Base-by-base conservation (phyloP, 202 grass and related monocot species). In the Carex arenaria region DNA sequence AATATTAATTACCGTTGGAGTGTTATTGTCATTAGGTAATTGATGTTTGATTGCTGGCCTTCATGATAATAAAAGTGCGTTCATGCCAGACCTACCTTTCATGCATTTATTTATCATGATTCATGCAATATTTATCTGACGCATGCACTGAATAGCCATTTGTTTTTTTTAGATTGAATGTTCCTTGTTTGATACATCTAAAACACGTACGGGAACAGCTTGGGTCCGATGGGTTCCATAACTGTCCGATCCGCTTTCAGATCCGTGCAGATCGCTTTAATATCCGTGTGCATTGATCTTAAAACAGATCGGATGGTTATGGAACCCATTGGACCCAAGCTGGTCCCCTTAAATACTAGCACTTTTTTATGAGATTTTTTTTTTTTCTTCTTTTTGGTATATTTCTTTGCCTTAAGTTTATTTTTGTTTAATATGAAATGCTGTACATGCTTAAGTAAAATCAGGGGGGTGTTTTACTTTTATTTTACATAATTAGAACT, bases 11-110 rank as follows among this genome's bases (percentile, higher is more conserved):
- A 82, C 61, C 47, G 80, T 82, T 82, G 80, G 64, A 54, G 45
- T 64, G 80, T 82, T 82, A 0, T 82, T 82, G 64, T 82, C 80
- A 82, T 82, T 82, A 69, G 80, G 80, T 82, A 82, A 82, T 82
- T 82, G 80, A 82, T 82, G 64, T 82, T 82, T 82, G 80, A 82
- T 43, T 11, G 14, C 64, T 82, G 45, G 80, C 80, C 80, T 82
- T 82, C 64, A 82, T 68, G 63, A 82, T 55, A 6, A 31, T 26
- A 66, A 82, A 61, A 61, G 3, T 71, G 60, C 32, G 49, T 54
- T 68, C 26, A 52, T 66, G 28, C 18, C 45, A 82, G 38, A 68
- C 61, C 61, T 55, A 68, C 52, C 73, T 77, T 59, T 30, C 28
- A n/a, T 67, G 61, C 62, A 82, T 54, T 53, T 32, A 32, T 67